phyloP scores from a whole-genome alignment of 805 yeast genomes.

The Yueomyces sp. region DNA sequence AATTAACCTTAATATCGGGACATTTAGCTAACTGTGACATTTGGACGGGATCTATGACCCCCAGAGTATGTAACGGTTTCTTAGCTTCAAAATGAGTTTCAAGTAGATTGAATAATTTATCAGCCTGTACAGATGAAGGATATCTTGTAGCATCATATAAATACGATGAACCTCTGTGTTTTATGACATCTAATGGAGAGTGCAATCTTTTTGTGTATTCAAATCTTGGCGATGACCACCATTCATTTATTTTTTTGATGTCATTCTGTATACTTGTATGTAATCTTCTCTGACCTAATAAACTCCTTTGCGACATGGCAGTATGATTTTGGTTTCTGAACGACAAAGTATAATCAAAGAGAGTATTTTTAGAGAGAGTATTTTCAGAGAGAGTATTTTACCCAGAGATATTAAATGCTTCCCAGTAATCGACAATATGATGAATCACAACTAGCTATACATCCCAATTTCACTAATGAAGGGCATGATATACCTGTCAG shows the following conservation, averaged over 20 bases:
- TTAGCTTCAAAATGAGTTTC: constrained; percentile 27
- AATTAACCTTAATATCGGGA: constrained; percentile 37
- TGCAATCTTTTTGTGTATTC: constrained; percentile 37
- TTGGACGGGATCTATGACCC: constrained; percentile 51
- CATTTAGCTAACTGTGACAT: constrained; percentile 40
- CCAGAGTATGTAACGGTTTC: constrained; percentile 42
- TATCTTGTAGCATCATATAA: constrained; percentile 6
- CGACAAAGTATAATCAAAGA: no score
- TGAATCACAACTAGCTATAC: no score
- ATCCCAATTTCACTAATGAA: no score
- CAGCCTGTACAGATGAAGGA: constrained; percentile 38
- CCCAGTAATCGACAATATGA: no score
- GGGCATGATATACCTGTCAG: no score
- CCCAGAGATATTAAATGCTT: no score
- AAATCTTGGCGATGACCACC: constrained; percentile 40
- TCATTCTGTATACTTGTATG: neutral
- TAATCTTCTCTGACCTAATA: no score
- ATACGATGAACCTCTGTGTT: constrained; percentile 37
- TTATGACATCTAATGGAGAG: constrained; percentile 37
- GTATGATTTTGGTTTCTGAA: no score
- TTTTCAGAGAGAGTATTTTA: no score
- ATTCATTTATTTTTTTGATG: constrained; percentile 13
- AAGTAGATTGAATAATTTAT: constrained; percentile 34
- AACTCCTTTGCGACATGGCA: no score
- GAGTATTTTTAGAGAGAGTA: no score